A percentile compares a stretch with the other conserved stretches of the same genome.
These are phyloP conservation scores for Yamadazyma membranifaciens DNA, from an alignment of 1,139 yeast genomes.

Conservation along the genomic window DNA sequence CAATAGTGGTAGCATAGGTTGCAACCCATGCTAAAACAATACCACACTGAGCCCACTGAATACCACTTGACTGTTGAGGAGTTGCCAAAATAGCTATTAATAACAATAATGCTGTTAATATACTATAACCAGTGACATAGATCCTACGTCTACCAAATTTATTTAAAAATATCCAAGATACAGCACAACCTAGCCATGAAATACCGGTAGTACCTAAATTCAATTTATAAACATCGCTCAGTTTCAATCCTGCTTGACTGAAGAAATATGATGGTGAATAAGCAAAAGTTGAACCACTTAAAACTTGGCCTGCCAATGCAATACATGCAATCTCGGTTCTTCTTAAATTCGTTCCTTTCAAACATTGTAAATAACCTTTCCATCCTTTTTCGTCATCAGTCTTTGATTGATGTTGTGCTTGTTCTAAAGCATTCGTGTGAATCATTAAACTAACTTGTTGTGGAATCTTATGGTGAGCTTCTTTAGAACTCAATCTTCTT, in stretches of 20 bases:
- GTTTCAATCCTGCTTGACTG: constrained; percentile 20
- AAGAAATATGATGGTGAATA: constrained; percentile 22
- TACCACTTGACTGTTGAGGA: constrained; percentile 18
- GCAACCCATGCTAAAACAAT: constrained; percentile 25
- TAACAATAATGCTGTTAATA: constrained; percentile 33
- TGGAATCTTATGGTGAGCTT: constrained; percentile 18
- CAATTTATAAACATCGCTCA: constrained; percentile 21
- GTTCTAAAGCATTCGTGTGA: constrained; percentile 25
- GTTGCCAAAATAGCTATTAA: constrained; percentile 40
- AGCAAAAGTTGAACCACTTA: constrained; percentile 21
- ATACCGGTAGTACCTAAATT: constrained; percentile 27
- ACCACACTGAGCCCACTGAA: constrained; percentile 25
- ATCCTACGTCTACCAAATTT: constrained; percentile 20
- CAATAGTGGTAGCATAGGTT: constrained; percentile 23
- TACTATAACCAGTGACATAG: constrained; percentile 20
- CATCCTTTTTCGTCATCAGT: constrained; percentile 17
- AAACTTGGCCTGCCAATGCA: constrained; percentile 22
- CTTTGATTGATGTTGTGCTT: constrained; percentile 18
- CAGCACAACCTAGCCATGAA: constrained; percentile 13
- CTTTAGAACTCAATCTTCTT: constrained; percentile 19
- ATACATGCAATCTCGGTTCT: constrained; percentile 26
- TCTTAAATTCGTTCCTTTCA: constrained; percentile 23
- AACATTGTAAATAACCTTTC: constrained; percentile 24
- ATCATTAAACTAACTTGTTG: constrained; percentile 23
- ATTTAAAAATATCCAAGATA: constrained; percentile 21